Evolutionary conservation across 1,284 basidiomycete species (phyloP).

Genomic region (Rhodotorula sp.): DNA sequence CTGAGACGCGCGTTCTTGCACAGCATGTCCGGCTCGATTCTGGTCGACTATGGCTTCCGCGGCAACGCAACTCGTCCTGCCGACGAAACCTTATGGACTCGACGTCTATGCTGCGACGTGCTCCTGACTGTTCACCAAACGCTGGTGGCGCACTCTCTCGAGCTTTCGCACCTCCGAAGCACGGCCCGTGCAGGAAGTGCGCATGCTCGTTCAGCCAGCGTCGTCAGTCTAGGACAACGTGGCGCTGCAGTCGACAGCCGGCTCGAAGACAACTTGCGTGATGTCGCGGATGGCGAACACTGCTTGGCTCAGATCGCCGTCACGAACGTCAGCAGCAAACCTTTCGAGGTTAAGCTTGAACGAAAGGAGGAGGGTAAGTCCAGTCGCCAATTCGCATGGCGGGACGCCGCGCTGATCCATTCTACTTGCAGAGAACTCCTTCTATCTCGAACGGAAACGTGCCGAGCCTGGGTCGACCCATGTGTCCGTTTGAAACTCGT

Average conservation of each 20-base stretch:
- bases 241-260: slow-evolving; percentile 34
- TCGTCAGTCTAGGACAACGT: slow-evolving; percentile 31
- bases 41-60: slow-evolving; percentile 70
- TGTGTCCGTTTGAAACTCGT: slow-evolving; percentile 55
- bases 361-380: slow-evolving; percentile 25
- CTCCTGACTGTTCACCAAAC: slow-evolving; percentile 90
- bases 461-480: slow-evolving; percentile 68
- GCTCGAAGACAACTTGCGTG: slow-evolving; percentile 44
- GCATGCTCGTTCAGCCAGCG: slow-evolving; percentile 34
- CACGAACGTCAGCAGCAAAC: slow-evolving; percentile 79
- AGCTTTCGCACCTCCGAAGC: slow-evolving; percentile 59
- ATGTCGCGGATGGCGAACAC: slow-evolving; percentile 61
- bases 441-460: slow-evolving; percentile 32
- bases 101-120: slow-evolving; percentile 77
- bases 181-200: slow-evolving; percentile 3
- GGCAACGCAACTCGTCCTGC: slow-evolving; percentile 16
- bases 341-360: slow-evolving; percentile 80
- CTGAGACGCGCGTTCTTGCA: neutral
- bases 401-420: neutral
- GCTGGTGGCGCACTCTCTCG: slow-evolving; percentile 72
- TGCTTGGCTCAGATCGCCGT: slow-evolving; percentile 84
- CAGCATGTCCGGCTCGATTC: slow-evolving; percentile 73
- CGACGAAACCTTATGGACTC: slow-evolving; percentile 64
- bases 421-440: slow-evolving; percentile 12
- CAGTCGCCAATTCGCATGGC: neutral